Conservation (phyloP, 208 protist species). For the Herpetomonas tarakana region DNA sequence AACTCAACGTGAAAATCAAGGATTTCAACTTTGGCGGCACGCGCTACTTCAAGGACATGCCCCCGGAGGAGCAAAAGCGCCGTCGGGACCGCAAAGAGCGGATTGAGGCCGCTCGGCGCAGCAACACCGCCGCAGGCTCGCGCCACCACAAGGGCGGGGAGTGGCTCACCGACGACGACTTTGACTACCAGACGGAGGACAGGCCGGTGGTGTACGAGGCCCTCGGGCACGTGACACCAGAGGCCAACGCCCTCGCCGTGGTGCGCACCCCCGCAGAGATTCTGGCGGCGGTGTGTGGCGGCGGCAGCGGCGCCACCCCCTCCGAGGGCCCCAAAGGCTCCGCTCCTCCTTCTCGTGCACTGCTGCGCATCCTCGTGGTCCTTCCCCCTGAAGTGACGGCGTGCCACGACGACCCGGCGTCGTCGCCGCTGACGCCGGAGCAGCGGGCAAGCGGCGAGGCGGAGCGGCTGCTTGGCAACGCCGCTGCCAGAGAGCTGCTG, state of each 20-base stretch:
- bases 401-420: neutral
- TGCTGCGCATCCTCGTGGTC: conserved; percentile 34
- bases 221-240: conserved; percentile 41
- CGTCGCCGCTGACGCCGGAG: neutral
- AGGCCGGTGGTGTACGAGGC: conserved; percentile 51
- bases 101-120: conserved; percentile 71
- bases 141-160: conserved; percentile 5
- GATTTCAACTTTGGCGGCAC: conserved; percentile 91
- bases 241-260: conserved; percentile 30
- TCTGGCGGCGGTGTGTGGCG: neutral
- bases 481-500: conserved; percentile 21
- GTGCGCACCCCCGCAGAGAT: neutral
- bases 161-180: conserved; percentile 80
- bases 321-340: no score
- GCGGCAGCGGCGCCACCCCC: neutral
- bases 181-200: conserved; percentile 90
- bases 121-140: neutral
- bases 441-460: conserved; percentile 7
- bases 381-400: conserved; percentile 8
- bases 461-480: conserved; percentile 30
- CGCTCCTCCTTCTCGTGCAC: no score
- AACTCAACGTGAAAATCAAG: conserved; percentile 91
- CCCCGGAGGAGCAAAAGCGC: conserved; percentile 58
- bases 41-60: conserved; percentile 90
- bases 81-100: conserved; percentile 40